Conservation (phyloP, 2,329 filamentous ascomycete species). For the Tolypocladium tropicale region DNA sequence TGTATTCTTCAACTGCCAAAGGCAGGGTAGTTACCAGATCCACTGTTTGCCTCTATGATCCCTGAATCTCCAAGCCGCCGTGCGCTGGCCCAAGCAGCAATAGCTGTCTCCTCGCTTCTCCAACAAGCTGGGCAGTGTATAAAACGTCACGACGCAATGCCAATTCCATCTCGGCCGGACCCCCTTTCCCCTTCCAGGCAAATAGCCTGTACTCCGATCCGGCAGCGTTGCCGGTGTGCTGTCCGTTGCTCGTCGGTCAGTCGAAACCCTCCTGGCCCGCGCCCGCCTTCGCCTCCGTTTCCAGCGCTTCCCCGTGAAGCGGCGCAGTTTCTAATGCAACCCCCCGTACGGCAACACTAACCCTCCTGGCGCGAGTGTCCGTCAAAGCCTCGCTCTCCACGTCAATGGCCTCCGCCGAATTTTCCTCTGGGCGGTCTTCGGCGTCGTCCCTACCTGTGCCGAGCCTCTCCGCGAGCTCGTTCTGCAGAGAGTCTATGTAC, state of each 20-base stretch:
- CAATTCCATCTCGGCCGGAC: no score
- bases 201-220: no score
- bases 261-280: conserved; percentile 29
- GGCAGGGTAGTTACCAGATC: background rate
- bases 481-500: conserved; percentile 42
- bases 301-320: conserved; percentile 21
- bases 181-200: no score
- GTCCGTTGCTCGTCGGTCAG: conserved; percentile 18
- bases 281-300: conserved; percentile 10
- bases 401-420: conserved; percentile 32
- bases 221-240: background rate
- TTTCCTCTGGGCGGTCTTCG: conserved; percentile 29
- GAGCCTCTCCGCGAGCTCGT: conserved; percentile 36
- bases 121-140: background rate
- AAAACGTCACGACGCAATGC: background rate
- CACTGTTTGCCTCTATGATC: background rate
- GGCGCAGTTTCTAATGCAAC: conserved; percentile 41
- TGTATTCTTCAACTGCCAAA: no score
- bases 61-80: background rate
- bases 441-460: conserved; percentile 23
- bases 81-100: background rate
- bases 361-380: conserved; percentile 40
- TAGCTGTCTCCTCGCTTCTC: background rate
- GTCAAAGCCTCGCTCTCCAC: conserved; percentile 46
- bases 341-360: conserved; percentile 40